phyloP scores from a whole-genome alignment of 345 rosid species.

The Eucalyptus cloeziana region DNA sequence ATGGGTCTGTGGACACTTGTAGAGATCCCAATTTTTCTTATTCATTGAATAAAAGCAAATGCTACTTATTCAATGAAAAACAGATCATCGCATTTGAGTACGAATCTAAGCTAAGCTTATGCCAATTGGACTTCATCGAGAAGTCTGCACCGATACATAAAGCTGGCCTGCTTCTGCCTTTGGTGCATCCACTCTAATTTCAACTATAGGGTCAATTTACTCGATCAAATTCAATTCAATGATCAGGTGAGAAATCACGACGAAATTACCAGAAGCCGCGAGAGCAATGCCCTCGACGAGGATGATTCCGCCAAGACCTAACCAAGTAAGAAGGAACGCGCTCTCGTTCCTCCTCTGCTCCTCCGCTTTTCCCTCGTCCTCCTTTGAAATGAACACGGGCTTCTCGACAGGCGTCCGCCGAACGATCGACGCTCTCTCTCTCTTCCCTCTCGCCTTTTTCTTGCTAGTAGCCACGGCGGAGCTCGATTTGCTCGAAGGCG shows the following conservation, averaged over 20 bases:
- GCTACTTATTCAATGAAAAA: not conserved
- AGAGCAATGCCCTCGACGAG: slow-evolving; percentile 58
- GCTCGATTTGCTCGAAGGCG: slow-evolving; percentile 6
- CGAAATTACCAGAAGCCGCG: slow-evolving; percentile 59
- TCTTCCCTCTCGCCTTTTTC: slow-evolving; percentile 32
- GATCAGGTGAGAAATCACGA: not conserved
- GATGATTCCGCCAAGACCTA: slow-evolving; percentile 68
- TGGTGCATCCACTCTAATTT: not conserved
- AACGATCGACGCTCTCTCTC: slow-evolving; percentile 38
- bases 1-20: not conserved
- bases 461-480: not conserved
- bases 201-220: not conserved
- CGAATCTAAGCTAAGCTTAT: not conserved
- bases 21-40: not conserved
- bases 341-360: slow-evolving; percentile 61
- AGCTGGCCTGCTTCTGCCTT: not conserved
- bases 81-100: not conserved
- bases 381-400: slow-evolving; percentile 35
- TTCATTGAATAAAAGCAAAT: not conserved
- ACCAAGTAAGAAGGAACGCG: slow-evolving; percentile 85
- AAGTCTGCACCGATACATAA: not conserved
- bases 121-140: not conserved
- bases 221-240: not conserved
- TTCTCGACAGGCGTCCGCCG: slow-evolving; percentile 65
- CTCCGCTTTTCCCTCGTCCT: slow-evolving; percentile 39